These are phyloP conservation scores for Trypanosoma cruzi DNA, from an alignment of 208 protist genomes.

Conservation along the genomic window DNA sequence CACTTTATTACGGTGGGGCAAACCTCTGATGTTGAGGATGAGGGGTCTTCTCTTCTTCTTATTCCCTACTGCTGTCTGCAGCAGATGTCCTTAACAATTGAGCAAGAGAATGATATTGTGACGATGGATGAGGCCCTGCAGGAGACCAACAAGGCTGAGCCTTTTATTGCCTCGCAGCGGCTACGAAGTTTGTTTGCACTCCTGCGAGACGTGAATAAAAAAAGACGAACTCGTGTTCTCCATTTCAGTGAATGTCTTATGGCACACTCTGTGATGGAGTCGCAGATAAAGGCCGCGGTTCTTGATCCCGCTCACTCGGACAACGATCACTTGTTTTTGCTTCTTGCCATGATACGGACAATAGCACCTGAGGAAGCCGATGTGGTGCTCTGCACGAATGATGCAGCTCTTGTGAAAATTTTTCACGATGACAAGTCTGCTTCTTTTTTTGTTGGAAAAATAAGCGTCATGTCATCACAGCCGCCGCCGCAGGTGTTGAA, in stretches of 20 bases:
- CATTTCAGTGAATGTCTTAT: slow-evolving; percentile 86
- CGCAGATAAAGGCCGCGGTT: slow-evolving; percentile 6
- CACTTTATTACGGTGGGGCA: slow-evolving; percentile 57
- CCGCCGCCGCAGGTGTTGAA: slow-evolving; percentile 41
- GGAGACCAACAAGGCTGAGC: slow-evolving; percentile 48
- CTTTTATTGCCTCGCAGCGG: slow-evolving; percentile 68
- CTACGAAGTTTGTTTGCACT: slow-evolving; percentile 63
- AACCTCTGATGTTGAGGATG: neutral
- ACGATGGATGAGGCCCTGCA: slow-evolving; percentile 67
- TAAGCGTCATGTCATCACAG: slow-evolving; percentile 53
- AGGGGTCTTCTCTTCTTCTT: slow-evolving; percentile 43
- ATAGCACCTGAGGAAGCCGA: slow-evolving; percentile 28
- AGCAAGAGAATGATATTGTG: slow-evolving; percentile 29
- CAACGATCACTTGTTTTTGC: slow-evolving; percentile 74
- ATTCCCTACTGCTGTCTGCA: slow-evolving; percentile 60
- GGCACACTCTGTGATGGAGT: slow-evolving; percentile 30
- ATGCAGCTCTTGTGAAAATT: slow-evolving; percentile 31
- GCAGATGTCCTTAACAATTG: slow-evolving; percentile 63
- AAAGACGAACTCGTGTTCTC: slow-evolving; percentile 39
- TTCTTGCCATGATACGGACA: slow-evolving; percentile 70
- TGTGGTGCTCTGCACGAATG: slow-evolving; percentile 76
- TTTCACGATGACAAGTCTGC: slow-evolving; percentile 8
- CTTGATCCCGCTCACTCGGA: slow-evolving; percentile 42
- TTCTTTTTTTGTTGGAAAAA: slow-evolving; percentile 38
- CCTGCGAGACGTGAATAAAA: slow-evolving; percentile 11